Evolutionary conservation across 495 filamentous ascomycete species (phyloP).

Genomic region (Rostrohypoxylon terebratum): DNA sequence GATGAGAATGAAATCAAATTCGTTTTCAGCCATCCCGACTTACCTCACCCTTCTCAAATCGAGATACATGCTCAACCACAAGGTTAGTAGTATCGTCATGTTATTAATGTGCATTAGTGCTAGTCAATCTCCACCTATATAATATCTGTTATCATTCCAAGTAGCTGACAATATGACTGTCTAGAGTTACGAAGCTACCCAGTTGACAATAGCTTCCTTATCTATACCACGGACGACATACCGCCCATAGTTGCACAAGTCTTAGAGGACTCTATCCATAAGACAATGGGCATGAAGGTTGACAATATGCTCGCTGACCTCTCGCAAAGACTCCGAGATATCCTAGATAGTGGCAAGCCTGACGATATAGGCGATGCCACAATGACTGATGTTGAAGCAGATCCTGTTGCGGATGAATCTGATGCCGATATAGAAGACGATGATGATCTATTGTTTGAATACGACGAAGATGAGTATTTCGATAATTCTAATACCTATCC

Average conservation of each 20-base stretch:
- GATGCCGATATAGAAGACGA: slow-evolving; percentile 37
- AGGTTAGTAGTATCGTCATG: slow-evolving; percentile 57
- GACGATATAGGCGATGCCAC: slow-evolving; percentile 50
- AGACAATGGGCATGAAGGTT: slow-evolving; percentile 26
- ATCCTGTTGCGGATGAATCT: slow-evolving; percentile 42
- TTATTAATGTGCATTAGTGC: not conserved
- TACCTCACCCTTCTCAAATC: slow-evolving; percentile 47
- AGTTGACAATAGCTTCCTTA: slow-evolving; percentile 45
- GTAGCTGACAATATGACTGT: slow-evolving; percentile 7
- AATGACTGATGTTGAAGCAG: slow-evolving; percentile 48
- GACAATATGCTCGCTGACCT: slow-evolving; percentile 46
- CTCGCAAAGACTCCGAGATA: slow-evolving; percentile 43
- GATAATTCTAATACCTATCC: not conserved
- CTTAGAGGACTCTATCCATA: slow-evolving; percentile 43
- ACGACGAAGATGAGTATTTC: slow-evolving; percentile 35
- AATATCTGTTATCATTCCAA: not conserved
- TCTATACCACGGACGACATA: slow-evolving; percentile 55
- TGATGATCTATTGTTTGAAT: slow-evolving; percentile 36
- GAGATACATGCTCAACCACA: slow-evolving; percentile 66
- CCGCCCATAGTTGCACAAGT: slow-evolving; percentile 40
- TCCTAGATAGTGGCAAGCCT: slow-evolving; percentile 46
- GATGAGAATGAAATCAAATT: slow-evolving; percentile 74
- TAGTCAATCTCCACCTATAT: not conserved
- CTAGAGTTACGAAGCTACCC: slow-evolving; percentile 51
- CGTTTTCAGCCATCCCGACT: slow-evolving; percentile 52